Percentiles rank a stretch among this genome's conserved stretches.
phyloP scores from a whole-genome alignment of 164 flowering plant genomes.

The Kalanchoe fedtschenkoi region DNA sequence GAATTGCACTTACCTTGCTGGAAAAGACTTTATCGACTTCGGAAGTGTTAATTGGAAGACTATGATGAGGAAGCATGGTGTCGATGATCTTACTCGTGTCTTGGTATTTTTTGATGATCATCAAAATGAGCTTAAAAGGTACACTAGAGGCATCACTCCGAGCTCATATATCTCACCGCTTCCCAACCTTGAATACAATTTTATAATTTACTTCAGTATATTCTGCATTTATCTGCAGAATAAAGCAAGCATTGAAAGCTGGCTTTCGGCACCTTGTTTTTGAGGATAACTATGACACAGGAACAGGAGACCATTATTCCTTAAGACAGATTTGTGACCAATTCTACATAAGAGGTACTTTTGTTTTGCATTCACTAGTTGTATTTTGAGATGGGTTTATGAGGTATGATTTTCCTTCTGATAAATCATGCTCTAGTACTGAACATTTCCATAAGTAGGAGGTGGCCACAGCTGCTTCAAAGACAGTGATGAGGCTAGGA shows the following conservation, averaged over 20 bases:
- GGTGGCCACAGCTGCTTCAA: slow-evolving; percentile 95
- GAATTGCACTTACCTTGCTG: slow-evolving; percentile 94
- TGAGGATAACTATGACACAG: slow-evolving; percentile 98
- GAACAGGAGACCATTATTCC: slow-evolving; percentile 97
- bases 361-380: neutral
- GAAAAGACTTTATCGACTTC: slow-evolving; percentile 94
- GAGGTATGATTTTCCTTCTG: neutral
- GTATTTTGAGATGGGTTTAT: neutral
- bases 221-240: slow-evolving; percentile 25
- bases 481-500: slow-evolving; percentile 88
- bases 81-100: slow-evolving; percentile 60
- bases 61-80: slow-evolving; percentile 69
- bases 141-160: neutral
- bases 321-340: slow-evolving; percentile 97
- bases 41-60: slow-evolving; percentile 72
- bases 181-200: neutral
- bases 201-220: neutral
- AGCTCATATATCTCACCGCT: neutral
- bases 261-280: slow-evolving; percentile 86
- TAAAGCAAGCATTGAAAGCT: slow-evolving; percentile 87
- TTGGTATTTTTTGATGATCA: slow-evolving; percentile 94
- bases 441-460: slow-evolving; percentile 30
- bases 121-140: slow-evolving; percentile 94
- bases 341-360: slow-evolving; percentile 72
- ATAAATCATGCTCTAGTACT: neutral